Evolutionary conservation across 1,284 basidiomycete genomes (phyloP).

Genomic region (Ceraceosorus guamensis): DNA sequence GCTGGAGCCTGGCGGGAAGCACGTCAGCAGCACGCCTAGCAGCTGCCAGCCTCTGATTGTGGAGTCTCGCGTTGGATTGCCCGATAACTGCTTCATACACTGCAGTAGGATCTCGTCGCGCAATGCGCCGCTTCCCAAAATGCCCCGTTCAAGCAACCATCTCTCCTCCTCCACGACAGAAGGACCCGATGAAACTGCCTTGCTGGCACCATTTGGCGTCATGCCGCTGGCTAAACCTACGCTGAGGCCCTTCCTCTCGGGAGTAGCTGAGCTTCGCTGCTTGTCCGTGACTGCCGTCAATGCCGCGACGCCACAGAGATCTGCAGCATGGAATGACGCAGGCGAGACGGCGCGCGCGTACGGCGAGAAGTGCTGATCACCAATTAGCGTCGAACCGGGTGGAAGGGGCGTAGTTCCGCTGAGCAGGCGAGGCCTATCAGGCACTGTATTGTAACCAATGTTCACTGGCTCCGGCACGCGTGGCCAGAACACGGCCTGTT

Average conservation of each 20-base stretch:
- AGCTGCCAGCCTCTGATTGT: slow-evolving; percentile 83
- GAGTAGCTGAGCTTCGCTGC: too few species aligned
- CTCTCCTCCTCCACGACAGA: slow-evolving; percentile 70
- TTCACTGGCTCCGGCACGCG: neutral
- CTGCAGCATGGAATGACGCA: neutral
- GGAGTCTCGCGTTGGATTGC: slow-evolving; percentile 73
- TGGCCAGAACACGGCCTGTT: slow-evolving; percentile 50
- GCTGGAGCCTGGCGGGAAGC: slow-evolving; percentile 75
- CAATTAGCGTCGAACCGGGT: neutral
- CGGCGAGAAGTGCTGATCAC: neutral
- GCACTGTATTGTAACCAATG: neutral
- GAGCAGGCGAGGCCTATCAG: neutral
- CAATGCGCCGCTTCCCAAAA: slow-evolving; percentile 64
- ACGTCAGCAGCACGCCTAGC: slow-evolving; percentile 73
- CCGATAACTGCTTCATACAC: slow-evolving; percentile 76
- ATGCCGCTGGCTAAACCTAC: neutral
- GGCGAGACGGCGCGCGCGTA: neutral
- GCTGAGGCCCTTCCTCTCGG: neutral
- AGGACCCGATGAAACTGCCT: slow-evolving; percentile 4
- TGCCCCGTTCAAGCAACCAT: slow-evolving; percentile 71
- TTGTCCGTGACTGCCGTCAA: too few species aligned
- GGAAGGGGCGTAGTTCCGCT: neutral
- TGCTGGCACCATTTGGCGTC: neutral
- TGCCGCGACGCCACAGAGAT: too few species aligned
- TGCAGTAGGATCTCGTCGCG: slow-evolving; percentile 88